These are phyloP conservation scores for Colletotrichum ledebouriae DNA, from an alignment of 2,329 filamentous ascomycete genomes.

Conservation along the genomic window DNA sequence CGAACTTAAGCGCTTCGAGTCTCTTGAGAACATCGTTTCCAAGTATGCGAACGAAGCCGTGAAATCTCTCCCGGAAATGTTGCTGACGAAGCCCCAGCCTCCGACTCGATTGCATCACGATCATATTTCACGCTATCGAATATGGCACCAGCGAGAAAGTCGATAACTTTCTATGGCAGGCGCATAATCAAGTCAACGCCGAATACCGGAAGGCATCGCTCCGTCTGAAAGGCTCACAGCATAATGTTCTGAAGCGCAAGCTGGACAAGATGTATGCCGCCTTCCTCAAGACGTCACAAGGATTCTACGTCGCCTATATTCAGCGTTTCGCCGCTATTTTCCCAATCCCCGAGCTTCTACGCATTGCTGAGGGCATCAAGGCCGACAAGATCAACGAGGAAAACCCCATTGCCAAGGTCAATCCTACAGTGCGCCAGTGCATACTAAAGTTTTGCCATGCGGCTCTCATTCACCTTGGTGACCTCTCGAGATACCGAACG, in stretches of 20 bases:
- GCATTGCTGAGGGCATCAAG: constrained; percentile 58
- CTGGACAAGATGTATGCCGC: constrained; percentile 84
- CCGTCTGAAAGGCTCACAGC: constrained; percentile 64
- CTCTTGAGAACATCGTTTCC: constrained; percentile 58
- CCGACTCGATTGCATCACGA: constrained; percentile 78
- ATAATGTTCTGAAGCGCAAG: constrained; percentile 77
- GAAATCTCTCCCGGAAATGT: constrained; percentile 7
- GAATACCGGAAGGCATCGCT: constrained; percentile 80
- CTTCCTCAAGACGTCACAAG: constrained; percentile 89
- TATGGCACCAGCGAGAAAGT: constrained; percentile 73
- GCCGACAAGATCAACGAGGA: constrained; percentile 58
- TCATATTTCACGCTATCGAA: constrained; percentile 79
- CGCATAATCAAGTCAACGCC: constrained; percentile 82
- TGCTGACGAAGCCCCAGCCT: constrained; percentile 62
- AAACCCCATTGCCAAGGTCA: constrained; percentile 59
- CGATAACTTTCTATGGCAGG: constrained; percentile 82
- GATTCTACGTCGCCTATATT: constrained; percentile 90
- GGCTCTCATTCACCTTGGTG: constrained; percentile 87
- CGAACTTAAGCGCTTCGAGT: constrained; percentile 59
- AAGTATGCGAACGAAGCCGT: constrained; percentile 51
- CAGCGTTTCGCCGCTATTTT: constrained; percentile 78
- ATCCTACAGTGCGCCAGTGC: constrained; percentile 65
- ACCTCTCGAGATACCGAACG: constrained; percentile 87
- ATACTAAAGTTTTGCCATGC: constrained; percentile 83
- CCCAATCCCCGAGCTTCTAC: constrained; percentile 64